These are phyloP conservation scores for Calonectria crousiana DNA, from an alignment of 2,329 filamentous ascomycete genomes.

Conservation along the genomic window DNA sequence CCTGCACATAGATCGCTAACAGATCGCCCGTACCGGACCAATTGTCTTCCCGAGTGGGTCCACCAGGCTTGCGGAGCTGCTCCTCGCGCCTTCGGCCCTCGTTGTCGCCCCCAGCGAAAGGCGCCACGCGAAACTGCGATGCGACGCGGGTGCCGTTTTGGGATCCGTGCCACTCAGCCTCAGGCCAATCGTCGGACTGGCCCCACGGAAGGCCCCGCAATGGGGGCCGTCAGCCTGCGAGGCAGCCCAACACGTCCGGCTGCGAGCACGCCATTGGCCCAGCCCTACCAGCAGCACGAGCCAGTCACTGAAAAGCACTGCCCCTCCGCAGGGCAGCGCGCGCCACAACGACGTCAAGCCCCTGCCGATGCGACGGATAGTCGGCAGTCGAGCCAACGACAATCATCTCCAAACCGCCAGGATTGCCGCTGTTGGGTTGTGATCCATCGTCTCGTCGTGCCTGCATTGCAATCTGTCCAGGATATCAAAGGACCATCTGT, in stretches of 20 bases:
- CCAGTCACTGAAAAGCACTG: not conserved
- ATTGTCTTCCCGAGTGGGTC: not conserved
- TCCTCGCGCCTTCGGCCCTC: slow-evolving; percentile 7
- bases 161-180: not conserved
- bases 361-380: not conserved
- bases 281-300: not conserved
- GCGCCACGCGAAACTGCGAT: slow-evolving; percentile 1
- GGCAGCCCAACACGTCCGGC: not conserved
- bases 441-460: not conserved
- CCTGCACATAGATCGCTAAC: not conserved
- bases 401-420: not conserved
- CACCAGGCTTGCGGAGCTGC: not conserved
- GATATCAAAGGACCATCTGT: not conserved
- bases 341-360: not conserved
- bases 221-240: not conserved
- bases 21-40: not conserved
- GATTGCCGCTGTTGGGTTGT: not conserved
- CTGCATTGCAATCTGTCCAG: not conserved
- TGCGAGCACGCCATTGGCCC: not conserved
- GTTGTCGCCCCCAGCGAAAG: not conserved
- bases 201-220: not conserved
- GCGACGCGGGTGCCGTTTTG: not conserved
- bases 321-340: not conserved
- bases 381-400: not conserved
- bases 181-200: not conserved